Percentiles rank a stretch among this genome's conserved stretches.
Conservation (phyloP, 2,329 filamentous ascomycete species). For the Trichothecium sympodiale region DNA sequence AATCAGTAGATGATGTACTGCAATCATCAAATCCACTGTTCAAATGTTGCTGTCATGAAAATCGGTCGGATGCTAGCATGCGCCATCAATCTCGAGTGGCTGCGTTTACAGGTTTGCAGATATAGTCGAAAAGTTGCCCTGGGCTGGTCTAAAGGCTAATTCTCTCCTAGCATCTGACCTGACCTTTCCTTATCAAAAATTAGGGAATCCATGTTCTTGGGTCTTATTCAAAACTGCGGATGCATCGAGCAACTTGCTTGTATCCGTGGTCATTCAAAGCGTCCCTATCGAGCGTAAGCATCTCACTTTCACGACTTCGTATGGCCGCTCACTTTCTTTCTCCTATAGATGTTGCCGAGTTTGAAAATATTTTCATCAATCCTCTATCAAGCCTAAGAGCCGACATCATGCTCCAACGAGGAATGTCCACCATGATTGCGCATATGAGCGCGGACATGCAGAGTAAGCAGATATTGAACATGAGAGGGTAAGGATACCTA, state of each 20-base stretch:
- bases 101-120: not conserved
- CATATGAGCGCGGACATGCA: not conserved
- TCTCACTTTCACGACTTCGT: not conserved
- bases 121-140: not conserved
- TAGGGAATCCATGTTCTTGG: not conserved
- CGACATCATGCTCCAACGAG: not conserved
- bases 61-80: no score
- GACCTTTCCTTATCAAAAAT: not conserved
- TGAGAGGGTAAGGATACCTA: conserved; percentile 1
- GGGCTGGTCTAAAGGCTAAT: not conserved
- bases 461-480: not conserved
- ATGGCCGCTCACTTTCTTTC: not conserved
- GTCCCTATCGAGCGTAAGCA: not conserved
- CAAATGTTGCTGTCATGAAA: no score
- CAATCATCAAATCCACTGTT: no score
- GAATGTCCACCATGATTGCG: conserved; percentile 1
- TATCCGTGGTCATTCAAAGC: not conserved
- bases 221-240: not conserved
- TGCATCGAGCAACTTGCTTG: not conserved
- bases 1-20: no score
- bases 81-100: no score
- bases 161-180: not conserved
- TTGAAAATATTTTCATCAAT: not conserved
- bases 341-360: not conserved
- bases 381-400: not conserved